Evolutionary conservation across 2,329 filamentous ascomycete genomes (phyloP).

Genomic region (Stylonectria norvegica): DNA sequence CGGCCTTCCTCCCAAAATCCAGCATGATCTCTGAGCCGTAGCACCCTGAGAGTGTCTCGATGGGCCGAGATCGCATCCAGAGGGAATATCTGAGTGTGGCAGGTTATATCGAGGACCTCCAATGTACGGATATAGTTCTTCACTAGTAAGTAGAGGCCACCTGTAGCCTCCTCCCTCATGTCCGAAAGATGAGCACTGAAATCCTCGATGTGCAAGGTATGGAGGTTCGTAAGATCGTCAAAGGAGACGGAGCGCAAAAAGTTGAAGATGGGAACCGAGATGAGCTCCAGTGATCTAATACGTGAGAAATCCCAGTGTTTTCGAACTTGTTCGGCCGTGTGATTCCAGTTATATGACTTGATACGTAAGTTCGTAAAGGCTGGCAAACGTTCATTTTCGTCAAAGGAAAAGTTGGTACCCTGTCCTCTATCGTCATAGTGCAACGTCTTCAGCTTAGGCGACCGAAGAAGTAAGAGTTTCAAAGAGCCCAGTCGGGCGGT

Average conservation of each 20-base stretch:
- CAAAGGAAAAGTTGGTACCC: conserved; percentile 43
- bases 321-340: conserved; percentile 35
- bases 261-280: conserved; percentile 42
- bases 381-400: conserved; percentile 39
- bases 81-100: conserved; percentile 39
- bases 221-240: conserved; percentile 34
- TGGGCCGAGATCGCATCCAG: conserved; percentile 40
- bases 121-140: conserved; percentile 36
- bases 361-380: conserved; percentile 40
- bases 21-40: conserved; percentile 44
- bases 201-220: conserved; percentile 42
- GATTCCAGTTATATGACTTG: conserved; percentile 49
- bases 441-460: conserved; percentile 36
- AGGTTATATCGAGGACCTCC: conserved; percentile 38
- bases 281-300: conserved; percentile 39
- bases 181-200: conserved; percentile 40
- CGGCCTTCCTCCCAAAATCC: conserved; percentile 43
- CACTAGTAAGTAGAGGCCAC: conserved; percentile 38
- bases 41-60: conserved; percentile 32
- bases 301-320: conserved; percentile 46
- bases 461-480: conserved; percentile 40
- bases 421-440: conserved; percentile 44
- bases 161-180: conserved; percentile 38
- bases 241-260: conserved; percentile 43
- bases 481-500: conserved; percentile 39